Conservation (phyloP, 805 yeast species). For the Metschnikowia peoriensis region DNA sequence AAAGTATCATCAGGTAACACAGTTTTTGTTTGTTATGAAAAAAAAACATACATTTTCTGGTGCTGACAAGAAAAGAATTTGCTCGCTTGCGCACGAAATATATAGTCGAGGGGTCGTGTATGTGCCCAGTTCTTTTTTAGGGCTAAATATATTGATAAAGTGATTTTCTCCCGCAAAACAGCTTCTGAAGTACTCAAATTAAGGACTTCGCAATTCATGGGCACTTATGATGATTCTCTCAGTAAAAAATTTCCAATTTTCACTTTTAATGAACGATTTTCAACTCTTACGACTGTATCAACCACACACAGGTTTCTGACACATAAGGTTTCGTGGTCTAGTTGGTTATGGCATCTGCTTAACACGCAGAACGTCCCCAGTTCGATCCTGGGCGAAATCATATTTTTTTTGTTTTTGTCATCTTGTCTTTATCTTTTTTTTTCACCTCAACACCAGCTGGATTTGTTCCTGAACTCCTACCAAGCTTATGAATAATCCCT, state of each 20-base stretch:
- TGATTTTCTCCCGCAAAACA: no score
- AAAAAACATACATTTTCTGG: conserved; percentile 15
- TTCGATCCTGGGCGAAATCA: conserved; percentile 27
- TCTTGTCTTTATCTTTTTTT: not conserved
- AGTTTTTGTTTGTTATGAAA: not conserved
- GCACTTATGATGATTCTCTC: no score
- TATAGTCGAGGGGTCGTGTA: conserved; percentile 9
- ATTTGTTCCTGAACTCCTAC: not conserved
- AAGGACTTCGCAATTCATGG: no score
- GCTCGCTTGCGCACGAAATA: not conserved
- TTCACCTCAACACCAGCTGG: no score
- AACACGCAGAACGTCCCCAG: conserved; percentile 28
- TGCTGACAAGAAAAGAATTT: not conserved
- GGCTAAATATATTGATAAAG: not conserved
- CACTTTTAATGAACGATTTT: no score
- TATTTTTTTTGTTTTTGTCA: not conserved
- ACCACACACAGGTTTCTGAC: not conserved
- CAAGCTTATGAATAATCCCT: conserved; percentile 20
- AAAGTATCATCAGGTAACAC: conserved; percentile 21
- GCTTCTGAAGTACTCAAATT: no score
- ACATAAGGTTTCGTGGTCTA: conserved; percentile 24
- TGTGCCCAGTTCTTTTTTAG: not conserved
- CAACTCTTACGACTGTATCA: no score
- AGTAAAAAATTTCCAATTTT: no score
- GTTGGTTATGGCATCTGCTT: conserved; percentile 27